Base-by-base conservation (phyloP, 1,284 basidiomycete genomes). In the Bondarzewia mesenterica region DNA sequence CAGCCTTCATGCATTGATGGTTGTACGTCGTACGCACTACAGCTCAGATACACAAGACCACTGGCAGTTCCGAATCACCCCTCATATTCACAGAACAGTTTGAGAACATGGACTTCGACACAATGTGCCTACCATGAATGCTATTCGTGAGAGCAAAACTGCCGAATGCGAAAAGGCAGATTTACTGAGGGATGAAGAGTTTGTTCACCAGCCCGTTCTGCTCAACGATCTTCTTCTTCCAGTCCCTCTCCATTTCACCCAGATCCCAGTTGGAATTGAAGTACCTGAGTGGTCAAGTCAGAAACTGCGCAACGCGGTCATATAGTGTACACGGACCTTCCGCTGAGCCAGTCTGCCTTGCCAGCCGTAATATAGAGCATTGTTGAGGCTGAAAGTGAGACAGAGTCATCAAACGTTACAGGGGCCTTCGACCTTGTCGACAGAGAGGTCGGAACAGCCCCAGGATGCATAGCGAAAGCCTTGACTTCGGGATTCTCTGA, bases 381-480 rank as follows among this genome's bases (percentile, higher is more conserved):
- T 7, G 51, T 52, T 8, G 49, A 37, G 3, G 44, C 32, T 3
- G 54, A n/a, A 7, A 55, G 46, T n/a, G 18, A 39, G 12, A 42
- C 12, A 12, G 38, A 14, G 5, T 40, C 38, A 18, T 15, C 5
- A 18, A 40, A 12, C 2, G 29, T 10, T 12, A 40, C 14, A 4
- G 38, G 21, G 3, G 12, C 38, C 38, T 10, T 15, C 10, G 38
- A 40, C n/a, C 49, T 39, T 10, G 42, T 21, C 38, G 14, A 21
- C 14, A 36, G 21, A 3, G 41, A 18, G 15, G 46, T 47, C 23
- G 44, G 46, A 27, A 54, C 46, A 6, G 42, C 37, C 7, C 53
- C 53, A 16, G 53, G 53, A 40, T 54, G 53, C 7, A 54, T 16
- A 3, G 49, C 23, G 39, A 50, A 52, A 2, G 42, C 42, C 38